Base-by-base conservation (phyloP, 2,329 filamentous ascomycete species). In the Aspergillus fumigatus region DNA sequence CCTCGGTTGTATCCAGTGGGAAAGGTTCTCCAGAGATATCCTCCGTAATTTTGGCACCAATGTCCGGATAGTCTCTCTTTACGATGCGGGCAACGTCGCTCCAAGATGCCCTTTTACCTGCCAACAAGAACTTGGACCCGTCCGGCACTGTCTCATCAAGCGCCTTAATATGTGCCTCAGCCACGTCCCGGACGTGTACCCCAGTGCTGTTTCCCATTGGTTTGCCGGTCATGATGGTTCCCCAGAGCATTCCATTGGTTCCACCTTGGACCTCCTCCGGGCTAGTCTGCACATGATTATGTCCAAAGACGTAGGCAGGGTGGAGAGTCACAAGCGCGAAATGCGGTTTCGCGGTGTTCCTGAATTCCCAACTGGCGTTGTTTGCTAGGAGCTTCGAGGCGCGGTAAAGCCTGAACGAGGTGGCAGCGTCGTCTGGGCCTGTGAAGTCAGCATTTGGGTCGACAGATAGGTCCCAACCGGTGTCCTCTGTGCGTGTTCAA, bases 131-230 rank as follows among this genome's bases (percentile, higher is more conserved):
- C 47, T 57, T 55, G 43, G 54, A 58, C 1, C 61, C 64, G 7
- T 51, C 47, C 6, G 41, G 4, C 4, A 57, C 32, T 2, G 38
- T 35, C 0, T 40, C 48, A 32, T 58, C 41, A n/a, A 67, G 25
- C 2, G 41, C 58, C 19, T 47, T 55, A 4, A 67, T 50, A 19
- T 67, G 64, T 17, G 62, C 65, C 21, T 61, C 56, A 1, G 60
- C 65, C 1, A 67, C 62, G 48, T 67, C 65, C 1, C 35, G 50
- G 19, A 67, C 56, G 54, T 66, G 61, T 17, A 66, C 65, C 29
- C 59, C 60, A 1, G 32, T 25, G 23, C 48, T 51, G 41, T 49
- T 56, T 4, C 25, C 40, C 5, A 23, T 6, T 3, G 59, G 59
- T 17, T 55, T 43, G 27, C 58, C 59, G 3, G 54, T 47, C 14